A percentile compares a stretch with the other conserved stretches of the same genome.
Evolutionary conservation across 352 stramenopile species (phyloP).

Genomic region (Globisporangium parvum): DNA sequence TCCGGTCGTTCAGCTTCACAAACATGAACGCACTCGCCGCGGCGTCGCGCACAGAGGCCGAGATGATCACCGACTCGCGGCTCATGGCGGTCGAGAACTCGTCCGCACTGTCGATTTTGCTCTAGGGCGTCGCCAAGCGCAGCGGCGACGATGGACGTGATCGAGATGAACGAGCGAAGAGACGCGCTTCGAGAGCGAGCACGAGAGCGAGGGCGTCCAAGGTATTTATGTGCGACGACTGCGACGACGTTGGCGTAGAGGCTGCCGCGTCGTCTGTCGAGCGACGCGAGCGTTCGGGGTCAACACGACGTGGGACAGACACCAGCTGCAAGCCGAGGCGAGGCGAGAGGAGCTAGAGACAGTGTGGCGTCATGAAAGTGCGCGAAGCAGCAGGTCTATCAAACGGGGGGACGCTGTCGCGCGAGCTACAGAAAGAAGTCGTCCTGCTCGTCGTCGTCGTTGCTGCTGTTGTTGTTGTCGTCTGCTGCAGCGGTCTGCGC

Average conservation of each 20-base stretch:
- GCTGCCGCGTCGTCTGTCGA: neutral
- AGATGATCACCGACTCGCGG: conserved; percentile 42
- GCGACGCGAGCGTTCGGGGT: neutral
- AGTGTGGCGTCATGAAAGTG: neutral
- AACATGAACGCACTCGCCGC: conserved; percentile 83
- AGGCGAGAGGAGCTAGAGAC: neutral
- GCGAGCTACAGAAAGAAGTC: conserved; percentile 60
- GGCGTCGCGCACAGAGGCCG: conserved; percentile 66
- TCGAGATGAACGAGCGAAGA: neutral
- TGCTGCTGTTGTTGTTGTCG: conserved; percentile 8
- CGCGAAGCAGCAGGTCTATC: neutral
- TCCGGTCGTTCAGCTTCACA: conserved; percentile 80
- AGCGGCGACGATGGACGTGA: neutral
- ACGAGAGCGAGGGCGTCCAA: neutral
- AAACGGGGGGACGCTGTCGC: neutral
- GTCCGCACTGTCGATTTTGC: conserved; percentile 57
- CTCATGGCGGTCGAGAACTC: conserved; percentile 36
- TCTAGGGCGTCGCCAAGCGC: conserved; percentile 23
- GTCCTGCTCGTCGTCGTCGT: conserved; percentile 44
- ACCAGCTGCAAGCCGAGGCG: neutral
- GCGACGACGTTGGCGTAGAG: conserved; percentile 1
- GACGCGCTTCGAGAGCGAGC: neutral
- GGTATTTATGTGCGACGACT: conserved; percentile 5
- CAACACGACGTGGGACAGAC: neutral
- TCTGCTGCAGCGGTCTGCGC: too few species aligned